phyloP scores from a whole-genome alignment of 371 early-diverging fungal genomes.

The Mucor lusitanicus region DNA sequence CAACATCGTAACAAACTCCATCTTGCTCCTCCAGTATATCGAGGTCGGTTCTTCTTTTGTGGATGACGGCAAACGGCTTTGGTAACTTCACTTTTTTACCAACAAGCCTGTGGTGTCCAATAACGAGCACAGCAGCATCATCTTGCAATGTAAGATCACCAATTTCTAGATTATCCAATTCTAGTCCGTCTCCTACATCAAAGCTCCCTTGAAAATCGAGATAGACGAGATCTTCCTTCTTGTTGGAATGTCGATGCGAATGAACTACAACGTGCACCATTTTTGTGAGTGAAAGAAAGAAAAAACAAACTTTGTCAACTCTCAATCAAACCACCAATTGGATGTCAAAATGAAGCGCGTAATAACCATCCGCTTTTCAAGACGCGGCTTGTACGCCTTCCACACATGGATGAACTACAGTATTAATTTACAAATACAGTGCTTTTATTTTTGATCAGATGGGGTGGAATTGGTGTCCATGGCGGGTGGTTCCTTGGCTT shows the following conservation, averaged over 20 bases:
- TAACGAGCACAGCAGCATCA: slow-evolving; percentile 40
- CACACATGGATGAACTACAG: no score
- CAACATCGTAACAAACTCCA: slow-evolving; percentile 42
- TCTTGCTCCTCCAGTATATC: slow-evolving; percentile 25
- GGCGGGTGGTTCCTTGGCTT: not conserved
- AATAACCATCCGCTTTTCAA: not conserved
- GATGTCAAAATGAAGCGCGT: not conserved
- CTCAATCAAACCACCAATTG: not conserved
- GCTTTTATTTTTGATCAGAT: not conserved
- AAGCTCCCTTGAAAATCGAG: slow-evolving; percentile 62
- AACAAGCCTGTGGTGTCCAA: slow-evolving; percentile 53
- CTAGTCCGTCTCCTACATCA: slow-evolving; percentile 20
- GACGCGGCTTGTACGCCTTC: not conserved
- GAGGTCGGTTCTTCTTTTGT: slow-evolving; percentile 21
- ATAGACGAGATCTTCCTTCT: slow-evolving; percentile 30
- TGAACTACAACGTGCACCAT: slow-evolving; percentile 43
- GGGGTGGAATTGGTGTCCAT: not conserved
- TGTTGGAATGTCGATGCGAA: slow-evolving; percentile 14
- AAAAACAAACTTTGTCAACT: not conserved
- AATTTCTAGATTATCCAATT: slow-evolving; percentile 34
- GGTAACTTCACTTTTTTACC: slow-evolving; percentile 44
- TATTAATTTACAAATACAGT: no score
- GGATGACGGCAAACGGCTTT: slow-evolving; percentile 57
- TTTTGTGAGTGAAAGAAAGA: not conserved
- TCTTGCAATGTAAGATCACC: slow-evolving; percentile 40